Conservation (phyloP, 768 basidiomycete species). For the Russula griseocarnosa region DNA sequence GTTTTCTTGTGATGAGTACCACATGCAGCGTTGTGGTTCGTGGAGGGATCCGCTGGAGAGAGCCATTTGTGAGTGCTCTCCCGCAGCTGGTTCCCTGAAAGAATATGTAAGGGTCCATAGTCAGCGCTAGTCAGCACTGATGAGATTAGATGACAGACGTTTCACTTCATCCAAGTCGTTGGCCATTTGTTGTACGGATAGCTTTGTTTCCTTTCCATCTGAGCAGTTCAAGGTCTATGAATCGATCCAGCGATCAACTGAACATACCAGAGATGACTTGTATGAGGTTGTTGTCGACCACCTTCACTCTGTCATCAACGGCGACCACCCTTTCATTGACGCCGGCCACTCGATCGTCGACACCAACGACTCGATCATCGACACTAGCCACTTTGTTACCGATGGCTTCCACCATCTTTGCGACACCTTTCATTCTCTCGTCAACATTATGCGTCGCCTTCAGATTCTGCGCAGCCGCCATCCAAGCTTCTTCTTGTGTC, state of each 20-base stretch:
- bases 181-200: not conserved
- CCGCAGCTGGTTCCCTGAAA: not conserved
- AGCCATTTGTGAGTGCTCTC: not conserved
- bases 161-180: not conserved
- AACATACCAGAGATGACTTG: no score
- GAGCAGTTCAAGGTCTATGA: no score
- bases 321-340: not conserved
- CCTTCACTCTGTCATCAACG: no score
- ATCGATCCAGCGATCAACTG: no score
- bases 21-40: conserved; percentile 1
- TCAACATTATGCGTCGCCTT: not conserved
- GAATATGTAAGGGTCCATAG: not conserved
- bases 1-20: not conserved
- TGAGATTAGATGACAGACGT: not conserved
- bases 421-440: not conserved
- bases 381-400: not conserved
- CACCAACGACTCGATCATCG: not conserved
- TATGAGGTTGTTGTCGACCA: no score
- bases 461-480: not conserved
- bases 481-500: not conserved
- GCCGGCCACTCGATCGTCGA: not conserved
- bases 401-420: not conserved
- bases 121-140: not conserved
- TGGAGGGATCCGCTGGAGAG: conserved; percentile 10
- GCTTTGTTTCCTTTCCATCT: no score